Conservation (phyloP, 257 asterid species). For the Primulina eburnea region DNA sequence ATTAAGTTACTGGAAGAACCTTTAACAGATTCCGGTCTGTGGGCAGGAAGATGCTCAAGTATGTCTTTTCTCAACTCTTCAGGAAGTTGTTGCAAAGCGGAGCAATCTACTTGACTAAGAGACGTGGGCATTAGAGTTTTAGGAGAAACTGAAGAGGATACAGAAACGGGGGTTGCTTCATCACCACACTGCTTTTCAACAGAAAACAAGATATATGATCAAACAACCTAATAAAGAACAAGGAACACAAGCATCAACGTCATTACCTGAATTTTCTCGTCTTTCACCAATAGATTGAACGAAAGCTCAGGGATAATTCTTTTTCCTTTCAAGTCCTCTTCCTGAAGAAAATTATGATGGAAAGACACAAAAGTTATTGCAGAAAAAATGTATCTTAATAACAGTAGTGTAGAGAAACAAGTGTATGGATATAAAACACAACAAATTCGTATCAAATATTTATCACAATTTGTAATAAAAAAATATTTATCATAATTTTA, state of each 20-base stretch:
- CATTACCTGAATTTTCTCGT: slow-evolving; percentile 16
- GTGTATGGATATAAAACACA: too few species aligned
- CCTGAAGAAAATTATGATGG: slow-evolving; percentile 7
- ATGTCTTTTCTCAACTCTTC: slow-evolving; percentile 78
- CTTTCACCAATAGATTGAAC: background rate
- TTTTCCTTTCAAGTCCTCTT: slow-evolving; percentile 3
- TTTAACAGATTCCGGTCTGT: slow-evolving; percentile 38
- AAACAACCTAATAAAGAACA: background rate
- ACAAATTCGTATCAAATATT: too few species aligned
- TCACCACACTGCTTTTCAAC: slow-evolving; percentile 35
- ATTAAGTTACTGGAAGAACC: slow-evolving; percentile 37
- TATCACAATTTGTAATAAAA: too few species aligned
- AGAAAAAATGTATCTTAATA: too few species aligned
- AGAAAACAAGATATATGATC: slow-evolving; percentile 17
- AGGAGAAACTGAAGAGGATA: slow-evolving; percentile 36
- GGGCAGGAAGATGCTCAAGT: slow-evolving; percentile 66
- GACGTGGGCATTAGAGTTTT: slow-evolving; percentile 69
- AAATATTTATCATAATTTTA: too few species aligned
- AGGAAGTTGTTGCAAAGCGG: slow-evolving; percentile 78
- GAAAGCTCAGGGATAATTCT: background rate
- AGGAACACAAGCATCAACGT: slow-evolving; percentile 8
- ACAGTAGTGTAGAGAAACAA: too few species aligned
- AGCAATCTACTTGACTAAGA: slow-evolving; percentile 82
- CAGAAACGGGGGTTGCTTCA: slow-evolving; percentile 27
- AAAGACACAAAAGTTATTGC: background rate